A percentile compares a stretch with the other conserved stretches of the same genome.
phyloP scores from a whole-genome alignment of 1,139 yeast species.

The Saccharomycopsis hybrid region DNA sequence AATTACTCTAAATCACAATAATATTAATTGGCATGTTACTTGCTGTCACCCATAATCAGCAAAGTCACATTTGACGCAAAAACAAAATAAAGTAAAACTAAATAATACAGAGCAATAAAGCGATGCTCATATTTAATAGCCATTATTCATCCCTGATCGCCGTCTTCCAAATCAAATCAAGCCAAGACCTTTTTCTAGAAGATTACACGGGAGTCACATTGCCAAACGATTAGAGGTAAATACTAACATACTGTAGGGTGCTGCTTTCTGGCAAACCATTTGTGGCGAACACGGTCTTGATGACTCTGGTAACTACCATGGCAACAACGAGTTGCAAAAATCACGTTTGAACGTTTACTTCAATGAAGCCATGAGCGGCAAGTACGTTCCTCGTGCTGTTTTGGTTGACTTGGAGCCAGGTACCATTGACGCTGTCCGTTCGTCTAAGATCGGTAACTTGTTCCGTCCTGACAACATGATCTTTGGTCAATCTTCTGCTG shows the following conservation, averaged over 20 bases:
- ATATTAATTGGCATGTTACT: no score
- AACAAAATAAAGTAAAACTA: no score
- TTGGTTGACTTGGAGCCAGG: constrained; percentile 92
- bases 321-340: constrained; percentile 58
- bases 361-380: constrained; percentile 70
- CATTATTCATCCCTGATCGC: no score
- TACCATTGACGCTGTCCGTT: constrained; percentile 76
- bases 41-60: no score
- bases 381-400: constrained; percentile 90
- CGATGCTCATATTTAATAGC: no score
- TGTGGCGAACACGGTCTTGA: constrained; percentile 96
- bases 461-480: constrained; percentile 90
- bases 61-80: no score
- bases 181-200: no score
- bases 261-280: constrained; percentile 96
- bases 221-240: no score
- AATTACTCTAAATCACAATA: no score
- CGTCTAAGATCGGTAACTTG: constrained; percentile 70
- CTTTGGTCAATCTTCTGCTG: constrained; percentile 88
- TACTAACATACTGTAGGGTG: constrained; percentile 53
- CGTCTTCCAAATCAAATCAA: no score
- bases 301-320: constrained; percentile 70
- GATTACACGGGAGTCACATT: no score
- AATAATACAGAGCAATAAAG: no score
- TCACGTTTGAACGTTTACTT: constrained; percentile 44